Evolutionary conservation across 2,329 filamentous ascomycete genomes (phyloP).

Genomic region (Fusarium abutilonis): DNA sequence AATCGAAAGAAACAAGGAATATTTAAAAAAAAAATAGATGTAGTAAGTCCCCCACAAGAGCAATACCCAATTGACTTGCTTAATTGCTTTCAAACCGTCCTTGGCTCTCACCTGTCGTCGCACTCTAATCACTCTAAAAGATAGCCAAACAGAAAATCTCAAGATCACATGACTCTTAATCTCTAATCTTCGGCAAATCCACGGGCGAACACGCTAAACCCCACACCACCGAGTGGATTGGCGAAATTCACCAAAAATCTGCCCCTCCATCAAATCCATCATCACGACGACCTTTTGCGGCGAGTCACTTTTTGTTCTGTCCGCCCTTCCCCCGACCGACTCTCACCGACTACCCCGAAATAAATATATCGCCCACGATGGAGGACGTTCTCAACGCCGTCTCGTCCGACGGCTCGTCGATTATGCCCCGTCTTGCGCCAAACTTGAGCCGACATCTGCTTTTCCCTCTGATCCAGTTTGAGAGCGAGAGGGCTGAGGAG

Average conservation of each 20-base stretch:
- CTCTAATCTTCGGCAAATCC: slow-evolving; percentile 47
- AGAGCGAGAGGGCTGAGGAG: slow-evolving; percentile 82
- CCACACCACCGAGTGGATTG: slow-evolving; percentile 53
- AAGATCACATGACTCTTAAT: slow-evolving; percentile 52
- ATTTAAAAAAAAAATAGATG: not conserved
- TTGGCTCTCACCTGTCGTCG: slow-evolving; percentile 24
- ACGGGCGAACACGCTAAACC: slow-evolving; percentile 45
- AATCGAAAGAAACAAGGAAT: not conserved
- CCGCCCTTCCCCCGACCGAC: slow-evolving; percentile 17
- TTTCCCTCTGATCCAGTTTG: slow-evolving; percentile 95
- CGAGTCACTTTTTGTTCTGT: slow-evolving; percentile 42
- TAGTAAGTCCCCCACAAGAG: not conserved
- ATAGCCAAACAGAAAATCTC: slow-evolving; percentile 46
- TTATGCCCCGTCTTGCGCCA: slow-evolving; percentile 88
- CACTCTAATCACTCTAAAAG: slow-evolving; percentile 28
- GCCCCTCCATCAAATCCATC: slow-evolving; percentile 52
- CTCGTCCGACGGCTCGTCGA: slow-evolving; percentile 74
- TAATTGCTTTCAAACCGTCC: slow-evolving; percentile 8
- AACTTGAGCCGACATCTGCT: slow-evolving; percentile 96
- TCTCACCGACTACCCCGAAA: slow-evolving; percentile 20
- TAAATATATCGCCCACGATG: slow-evolving; percentile 46
- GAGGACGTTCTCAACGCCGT: slow-evolving; percentile 62
- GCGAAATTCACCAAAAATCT: slow-evolving; percentile 56
- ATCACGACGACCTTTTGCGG: slow-evolving; percentile 40
- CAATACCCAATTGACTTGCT: slow-evolving; percentile 22